Evolutionary conservation across 371 early-diverging fungal genomes (phyloP), one percentile per base, ranked within the genome.

Genomic region (Mucor mucedo): DNA sequence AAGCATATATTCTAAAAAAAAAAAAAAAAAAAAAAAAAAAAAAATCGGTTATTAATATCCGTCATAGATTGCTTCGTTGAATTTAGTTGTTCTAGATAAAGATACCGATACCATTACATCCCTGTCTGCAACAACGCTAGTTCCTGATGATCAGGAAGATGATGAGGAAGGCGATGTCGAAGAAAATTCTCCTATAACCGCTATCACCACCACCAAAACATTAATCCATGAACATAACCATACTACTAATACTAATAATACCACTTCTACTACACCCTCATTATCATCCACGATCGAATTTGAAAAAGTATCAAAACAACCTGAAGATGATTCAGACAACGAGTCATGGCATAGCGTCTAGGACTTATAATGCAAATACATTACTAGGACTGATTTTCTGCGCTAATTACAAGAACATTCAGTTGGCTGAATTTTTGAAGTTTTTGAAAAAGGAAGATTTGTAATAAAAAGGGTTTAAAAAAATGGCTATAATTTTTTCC

Each of bases 341-440:
- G 65, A 65, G 2, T 65, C 65, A 47, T 65, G 65, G 65, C 65
- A 65, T 39, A 65, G 65, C 27, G 65, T 65, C n/a, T 59, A 63
- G 16, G 21, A 42, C 35, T 8, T 35, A 35, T 8, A 35, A 21
- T 21, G 21, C 21, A 21, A 21, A 21, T 21, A 21, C 21, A 21
- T 21, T 21, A 21, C 21, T 21, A 21, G 21, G 21, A 21, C 21
- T 21, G 21, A 21, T 21, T 21, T 21, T 21, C 21, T 21, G 21
- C 21, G 21, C 21, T 1, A 21, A 21, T 21, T 21, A 21, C 21
- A 21, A 21, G 21, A 21, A 21, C 0, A 21, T 21, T 21, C 21
- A 21, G 21, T 21, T 21, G 21, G 21, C 21, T 21, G 21, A 21
- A 21, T 21, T 21, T 21, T 21, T 21, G 21, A 21, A 21, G 1